phyloP scores from a whole-genome alignment of 129 eudicot species.

The Apium graveolens region DNA sequence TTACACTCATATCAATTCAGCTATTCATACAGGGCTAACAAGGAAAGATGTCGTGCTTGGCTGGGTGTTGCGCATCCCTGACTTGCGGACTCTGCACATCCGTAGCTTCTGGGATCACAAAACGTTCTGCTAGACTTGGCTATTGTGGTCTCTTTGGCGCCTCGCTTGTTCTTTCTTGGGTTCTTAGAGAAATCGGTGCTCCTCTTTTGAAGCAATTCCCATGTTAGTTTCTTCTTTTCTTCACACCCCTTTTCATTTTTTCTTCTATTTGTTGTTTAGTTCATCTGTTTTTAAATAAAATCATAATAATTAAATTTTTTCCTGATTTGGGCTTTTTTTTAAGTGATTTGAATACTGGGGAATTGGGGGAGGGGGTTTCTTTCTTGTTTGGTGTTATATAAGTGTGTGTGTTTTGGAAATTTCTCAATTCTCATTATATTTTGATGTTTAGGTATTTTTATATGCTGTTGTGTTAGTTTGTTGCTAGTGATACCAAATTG shows the following conservation, averaged over 20 bases:
- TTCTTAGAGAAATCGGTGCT: constrained; percentile 78
- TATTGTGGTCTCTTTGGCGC: constrained; percentile 89
- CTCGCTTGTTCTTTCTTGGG: constrained; percentile 78
- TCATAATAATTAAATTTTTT: not conserved
- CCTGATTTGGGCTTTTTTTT: not conserved
- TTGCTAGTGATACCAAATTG: not conserved
- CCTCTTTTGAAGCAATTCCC: constrained; percentile 69
- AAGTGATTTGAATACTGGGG: not conserved
- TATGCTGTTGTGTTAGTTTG: not conserved
- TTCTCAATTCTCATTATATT: not conserved
- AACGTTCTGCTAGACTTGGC: constrained; percentile 72
- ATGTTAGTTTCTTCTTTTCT: constrained; percentile 32
- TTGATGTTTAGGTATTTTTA: not conserved
- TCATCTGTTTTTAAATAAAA: not conserved
- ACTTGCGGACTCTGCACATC: constrained; percentile 93
- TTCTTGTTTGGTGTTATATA: not conserved
- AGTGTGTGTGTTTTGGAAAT: not conserved
- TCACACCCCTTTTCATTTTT: not conserved
- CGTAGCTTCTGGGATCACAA: constrained; percentile 80
- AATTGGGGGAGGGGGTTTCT: not conserved
- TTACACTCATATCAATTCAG: not conserved
- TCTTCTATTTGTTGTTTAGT: not conserved
- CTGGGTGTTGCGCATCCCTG: constrained; percentile 78
- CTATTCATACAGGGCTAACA: not conserved
- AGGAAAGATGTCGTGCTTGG: constrained; percentile 69